Percentiles rank a stretch among this genome's conserved stretches.
Evolutionary conservation across 169 alveolate species (phyloP).

Genomic region (Cryptosporidium felis): DNA sequence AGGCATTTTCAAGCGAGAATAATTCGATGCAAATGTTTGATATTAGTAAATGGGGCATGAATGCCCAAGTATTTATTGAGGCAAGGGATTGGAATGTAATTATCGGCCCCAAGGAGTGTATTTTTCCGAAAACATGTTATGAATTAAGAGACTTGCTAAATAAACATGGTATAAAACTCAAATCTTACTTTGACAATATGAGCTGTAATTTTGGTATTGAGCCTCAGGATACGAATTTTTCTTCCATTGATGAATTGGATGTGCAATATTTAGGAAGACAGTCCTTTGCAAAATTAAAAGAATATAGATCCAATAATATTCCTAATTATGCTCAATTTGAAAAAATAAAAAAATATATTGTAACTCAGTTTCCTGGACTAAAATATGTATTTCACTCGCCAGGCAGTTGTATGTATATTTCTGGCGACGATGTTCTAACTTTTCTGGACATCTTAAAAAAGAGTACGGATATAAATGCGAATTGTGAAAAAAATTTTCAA

Average conservation of each 20-base stretch:
- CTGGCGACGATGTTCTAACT: conserved; percentile 45
- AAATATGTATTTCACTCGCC: conserved; percentile 36
- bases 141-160: conserved; percentile 46
- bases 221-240: not conserved
- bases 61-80: conserved; percentile 56
- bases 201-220: not conserved
- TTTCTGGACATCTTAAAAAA: conserved; percentile 39
- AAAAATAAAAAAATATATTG: conserved; percentile 18
- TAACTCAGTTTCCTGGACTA: not conserved
- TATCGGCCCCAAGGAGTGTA: conserved; percentile 65
- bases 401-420: conserved; percentile 51
- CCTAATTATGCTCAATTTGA: conserved; percentile 49
- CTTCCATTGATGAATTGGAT: conserved; percentile 59
- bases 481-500: not conserved
- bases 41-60: not conserved
- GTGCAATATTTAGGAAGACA: conserved; percentile 7
- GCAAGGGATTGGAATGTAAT: conserved; percentile 69
- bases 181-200: conserved; percentile 31
- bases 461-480: not conserved
- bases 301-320: conserved; percentile 32
- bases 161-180: conserved; percentile 34
- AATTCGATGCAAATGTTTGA: not conserved
- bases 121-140: conserved; percentile 46
- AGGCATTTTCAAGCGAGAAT: conserved; percentile 19
- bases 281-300: conserved; percentile 11